These are phyloP conservation scores for Ottelia alismoides DNA, from an alignment of 106 monocot species.

Conservation along the genomic window DNA sequence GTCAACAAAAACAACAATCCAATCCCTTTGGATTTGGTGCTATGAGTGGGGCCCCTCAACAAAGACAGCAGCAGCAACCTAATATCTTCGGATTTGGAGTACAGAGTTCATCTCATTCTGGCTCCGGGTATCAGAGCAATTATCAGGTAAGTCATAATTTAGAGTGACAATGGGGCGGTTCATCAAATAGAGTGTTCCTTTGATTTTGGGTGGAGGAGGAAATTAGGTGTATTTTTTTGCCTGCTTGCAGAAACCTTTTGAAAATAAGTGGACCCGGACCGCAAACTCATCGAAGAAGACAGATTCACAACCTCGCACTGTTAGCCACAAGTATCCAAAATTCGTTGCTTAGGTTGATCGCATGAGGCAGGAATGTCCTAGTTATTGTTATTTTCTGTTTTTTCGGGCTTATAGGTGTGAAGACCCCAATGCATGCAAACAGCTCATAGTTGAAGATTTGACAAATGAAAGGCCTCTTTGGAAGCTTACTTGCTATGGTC, in stretches of 20 bases:
- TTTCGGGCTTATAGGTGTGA: slow-evolving; percentile 37
- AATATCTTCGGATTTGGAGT: slow-evolving; percentile 86
- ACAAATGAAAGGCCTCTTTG: slow-evolving; percentile 78
- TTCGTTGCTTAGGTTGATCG: neutral
- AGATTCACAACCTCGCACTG: slow-evolving; percentile 13
- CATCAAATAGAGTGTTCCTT: too few relatives aligned
- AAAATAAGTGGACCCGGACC: slow-evolving; percentile 62
- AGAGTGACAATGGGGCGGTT: too few relatives aligned
- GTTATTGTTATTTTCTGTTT: slow-evolving; percentile 1
- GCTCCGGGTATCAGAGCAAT: neutral
- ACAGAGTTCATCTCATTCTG: slow-evolving; percentile 25
- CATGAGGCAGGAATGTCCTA: too few relatives aligned
- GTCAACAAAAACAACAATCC: slow-evolving; percentile 11
- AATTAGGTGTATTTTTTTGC: too few relatives aligned
- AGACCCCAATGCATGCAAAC: slow-evolving; percentile 77
- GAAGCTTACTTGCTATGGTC: slow-evolving; percentile 88
- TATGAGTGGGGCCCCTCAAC: too few relatives aligned
- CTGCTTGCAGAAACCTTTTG: slow-evolving; percentile 37
- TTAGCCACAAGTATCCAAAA: neutral
- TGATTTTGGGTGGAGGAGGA: too few relatives aligned
- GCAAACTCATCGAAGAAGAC: slow-evolving; percentile 23
- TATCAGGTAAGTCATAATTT: neutral
- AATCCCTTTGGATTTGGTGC: slow-evolving; percentile 29
- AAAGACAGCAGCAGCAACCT: slow-evolving; percentile 54
- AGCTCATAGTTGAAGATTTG: slow-evolving; percentile 66